Evolutionary conservation across 108 stramenopile species (phyloP), one percentile per base, ranked within the genome.

Genomic region (Skeletonema marinoi): DNA sequence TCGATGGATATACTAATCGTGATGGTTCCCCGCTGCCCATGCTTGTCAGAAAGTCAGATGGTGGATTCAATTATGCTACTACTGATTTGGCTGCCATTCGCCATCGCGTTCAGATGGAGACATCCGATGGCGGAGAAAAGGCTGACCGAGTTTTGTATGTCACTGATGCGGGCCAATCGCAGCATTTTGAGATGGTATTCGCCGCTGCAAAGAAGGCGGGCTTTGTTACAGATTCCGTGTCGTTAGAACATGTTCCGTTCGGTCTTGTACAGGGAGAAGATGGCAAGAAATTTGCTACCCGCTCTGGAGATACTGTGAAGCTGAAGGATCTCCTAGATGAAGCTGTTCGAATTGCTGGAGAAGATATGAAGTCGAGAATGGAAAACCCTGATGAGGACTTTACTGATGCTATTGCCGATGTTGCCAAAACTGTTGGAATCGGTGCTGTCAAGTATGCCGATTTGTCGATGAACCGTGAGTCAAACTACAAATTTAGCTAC

Each of bases 401-500:
- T 5, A 58, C 77, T 12, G 80, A 83, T n/a, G 74, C 80, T 29
- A 85, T 94, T 56, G 84, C 95, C 33, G 66, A 66, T 6, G 85
- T 90, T 38, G 89, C 91, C 13, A 87, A 78, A 33, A 93, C 94
- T 59, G 93, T 99, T 21, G 99, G 99, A 32, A 97, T 98, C 60
- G 98, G 98, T 67, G 98, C 98, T 19, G 98, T 99, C 32, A 99
- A 99, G 80, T 99, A 99, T 83, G 97, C 97, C 6, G 99, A 99
- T 77, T 82, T 99, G 32, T 92, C 93, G 66, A 93, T 99, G 91
- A 96, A 98, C 85, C 95, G 98, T 8, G 92, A 90, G 67, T 97
- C 97, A 9, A 96, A 98, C 79, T 99, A 99, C 87, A 81, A 90
- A 38, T 99, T 99, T 85, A 96, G 92, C 87, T 99, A 99, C 78